These are phyloP conservation scores for Tolypocladium amazonense DNA, from an alignment of 2,329 filamentous ascomycete genomes.

Conservation along the genomic window DNA sequence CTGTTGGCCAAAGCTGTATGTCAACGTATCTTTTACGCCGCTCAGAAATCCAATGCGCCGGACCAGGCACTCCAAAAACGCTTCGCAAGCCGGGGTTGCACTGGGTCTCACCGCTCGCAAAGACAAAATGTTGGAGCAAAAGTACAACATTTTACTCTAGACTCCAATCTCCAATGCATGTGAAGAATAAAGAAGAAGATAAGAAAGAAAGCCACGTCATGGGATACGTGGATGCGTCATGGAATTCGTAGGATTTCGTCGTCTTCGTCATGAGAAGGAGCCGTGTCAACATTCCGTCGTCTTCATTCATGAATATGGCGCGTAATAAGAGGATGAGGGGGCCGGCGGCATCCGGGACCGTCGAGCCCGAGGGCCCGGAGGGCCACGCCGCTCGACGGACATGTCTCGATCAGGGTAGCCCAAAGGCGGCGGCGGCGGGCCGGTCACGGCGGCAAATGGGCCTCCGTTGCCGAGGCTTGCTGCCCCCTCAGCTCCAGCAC, in stretches of 20 bases:
- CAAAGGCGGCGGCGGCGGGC: not conserved
- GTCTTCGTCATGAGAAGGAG: not conserved
- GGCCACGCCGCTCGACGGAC: constrained; percentile 1
- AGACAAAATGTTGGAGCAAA: not conserved
- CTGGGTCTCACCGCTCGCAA: not conserved
- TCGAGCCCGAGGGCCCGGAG: no score
- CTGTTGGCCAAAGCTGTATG: not conserved
- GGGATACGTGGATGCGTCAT: not conserved
- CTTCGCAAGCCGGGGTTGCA: not conserved
- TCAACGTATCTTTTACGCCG: not conserved
- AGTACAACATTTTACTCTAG: not conserved
- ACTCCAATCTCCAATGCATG: not conserved
- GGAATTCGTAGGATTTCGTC: not conserved
- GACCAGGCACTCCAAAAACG: not conserved
- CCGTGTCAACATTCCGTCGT: not conserved
- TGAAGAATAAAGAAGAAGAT: not conserved
- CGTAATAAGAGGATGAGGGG: not conserved
- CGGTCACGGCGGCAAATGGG: constrained; percentile 1
- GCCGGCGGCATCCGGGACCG: not conserved
- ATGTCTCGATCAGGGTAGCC: constrained; percentile 11
- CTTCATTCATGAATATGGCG: not conserved
- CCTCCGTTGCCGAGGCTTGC: constrained; percentile 12
- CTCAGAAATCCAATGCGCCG: not conserved
- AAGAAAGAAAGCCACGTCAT: not conserved
- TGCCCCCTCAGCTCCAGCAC: constrained; percentile 24